Base-by-base conservation (phyloP, 371 early-diverging fungal genomes). In the Lichtheimia hyalospora region DNA sequence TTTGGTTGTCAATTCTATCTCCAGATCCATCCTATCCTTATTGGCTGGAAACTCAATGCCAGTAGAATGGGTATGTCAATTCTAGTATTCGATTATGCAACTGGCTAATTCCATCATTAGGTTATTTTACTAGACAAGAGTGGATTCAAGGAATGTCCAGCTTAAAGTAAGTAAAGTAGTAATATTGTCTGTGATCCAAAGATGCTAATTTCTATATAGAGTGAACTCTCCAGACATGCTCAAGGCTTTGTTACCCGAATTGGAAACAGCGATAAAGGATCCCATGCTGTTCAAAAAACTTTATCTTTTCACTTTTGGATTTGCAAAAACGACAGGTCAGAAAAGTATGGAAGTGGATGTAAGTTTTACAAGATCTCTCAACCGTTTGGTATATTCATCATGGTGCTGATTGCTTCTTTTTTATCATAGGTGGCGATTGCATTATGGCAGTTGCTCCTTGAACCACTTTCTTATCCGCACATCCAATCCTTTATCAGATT, bases 321-420 rank as follows among this genome's bases (percentile, higher is more conserved):
- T 66, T 52, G 72, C 70, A 20, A 77, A 77, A 53, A 62, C 74
- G 34, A 41, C 58, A 2, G 61, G 63, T 13, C 77, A 77, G 50
- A 77, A 74, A 49, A 77, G 77, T 51, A 77, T 77, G 74, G 71
- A 71, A 42, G 60, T 71, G 7, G 77, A 77, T 44, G 72, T 76
- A 67, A 63, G 56, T 8, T 8, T 34, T 34, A 6, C n/a, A n/a
- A n/a, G n/a, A n/a, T n/a, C n/a, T n/a, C n/a, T n/a, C n/a, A n/a
- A n/a, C n/a, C n/a, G n/a, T 34, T 25, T 25, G 25, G 10, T 28
- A 28, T 1, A 4, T 8, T 34, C 34, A 34, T 8, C 34, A 34
- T 34, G 2, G 6, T 34, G 34, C 34, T 34, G 6, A 34, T 34
- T 34, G 8, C 28, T 7, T 27, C 4, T 27, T 27, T 27, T 34